Conservation (phyloP, 2,329 filamentous ascomycete species). For the Berkeleyomyces basicola region DNA sequence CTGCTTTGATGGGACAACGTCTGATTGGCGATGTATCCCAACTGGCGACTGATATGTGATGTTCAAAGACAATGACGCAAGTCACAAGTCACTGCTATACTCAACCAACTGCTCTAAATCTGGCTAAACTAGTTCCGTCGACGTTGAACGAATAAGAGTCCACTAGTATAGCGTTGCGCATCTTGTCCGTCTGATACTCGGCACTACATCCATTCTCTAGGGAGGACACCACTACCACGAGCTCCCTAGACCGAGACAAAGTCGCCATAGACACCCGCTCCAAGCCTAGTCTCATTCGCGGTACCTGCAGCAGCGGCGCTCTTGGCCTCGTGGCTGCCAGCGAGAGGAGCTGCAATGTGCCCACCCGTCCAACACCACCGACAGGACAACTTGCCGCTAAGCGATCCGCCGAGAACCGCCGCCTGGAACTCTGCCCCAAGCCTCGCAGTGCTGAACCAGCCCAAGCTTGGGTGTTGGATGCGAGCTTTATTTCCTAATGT, state of each 20-base stretch:
- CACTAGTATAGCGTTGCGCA: no score
- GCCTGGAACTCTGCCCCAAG: background rate
- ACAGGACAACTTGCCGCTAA: background rate
- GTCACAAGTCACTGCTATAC: background rate
- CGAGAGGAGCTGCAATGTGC: no score
- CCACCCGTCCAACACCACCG: background rate
- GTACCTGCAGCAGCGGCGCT: no score
- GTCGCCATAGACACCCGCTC: no score
- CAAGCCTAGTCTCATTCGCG: no score
- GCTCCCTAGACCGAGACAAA: no score
- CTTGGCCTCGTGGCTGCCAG: no score
- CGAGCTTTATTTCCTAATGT: background rate
- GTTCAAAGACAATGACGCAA: background rate
- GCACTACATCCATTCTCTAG: no score
- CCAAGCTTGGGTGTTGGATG: background rate
- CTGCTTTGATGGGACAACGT: background rate
- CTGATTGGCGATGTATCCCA: no score
- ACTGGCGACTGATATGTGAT: background rate
- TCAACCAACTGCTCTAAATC: no score
- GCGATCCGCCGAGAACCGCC: background rate
- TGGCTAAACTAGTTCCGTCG: background rate
- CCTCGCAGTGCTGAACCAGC: background rate
- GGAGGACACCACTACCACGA: no score
- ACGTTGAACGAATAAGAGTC: background rate
- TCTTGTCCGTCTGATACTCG: no score